Percentiles rank a stretch among this genome's conserved stretches.
Conservation (phyloP, 176 grass and related monocot species). For the Lolium multiflorum region DNA sequence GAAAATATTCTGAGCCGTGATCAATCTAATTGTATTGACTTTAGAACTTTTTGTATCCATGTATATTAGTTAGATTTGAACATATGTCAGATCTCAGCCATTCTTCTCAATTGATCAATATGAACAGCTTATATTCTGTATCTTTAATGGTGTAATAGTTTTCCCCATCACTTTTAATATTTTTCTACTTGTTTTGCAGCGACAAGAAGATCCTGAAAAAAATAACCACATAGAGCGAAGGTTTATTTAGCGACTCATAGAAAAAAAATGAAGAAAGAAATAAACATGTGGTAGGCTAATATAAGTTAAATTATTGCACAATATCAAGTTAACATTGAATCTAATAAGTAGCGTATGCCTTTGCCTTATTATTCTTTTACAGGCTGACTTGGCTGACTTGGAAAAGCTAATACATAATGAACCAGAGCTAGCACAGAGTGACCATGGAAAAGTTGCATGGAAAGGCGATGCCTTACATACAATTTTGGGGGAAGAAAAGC, state of each 20-base stretch:
- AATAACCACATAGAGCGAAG: slow-evolving; percentile 12
- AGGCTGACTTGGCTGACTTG: background rate
- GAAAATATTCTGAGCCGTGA: too few species aligned
- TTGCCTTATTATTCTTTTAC: background rate
- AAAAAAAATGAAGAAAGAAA: background rate
- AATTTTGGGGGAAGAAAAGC: background rate
- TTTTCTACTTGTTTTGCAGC: slow-evolving; percentile 1
- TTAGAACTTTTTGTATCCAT: too few species aligned
- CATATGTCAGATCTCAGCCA: too few species aligned
- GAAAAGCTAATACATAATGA: background rate
- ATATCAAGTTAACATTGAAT: background rate
- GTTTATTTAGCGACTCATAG: slow-evolving; percentile 42
- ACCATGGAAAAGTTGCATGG: background rate
- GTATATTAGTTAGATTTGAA: too few species aligned
- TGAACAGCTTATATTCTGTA: too few species aligned
- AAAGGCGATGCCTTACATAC: background rate
- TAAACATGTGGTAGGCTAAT: background rate
- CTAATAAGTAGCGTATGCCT: background rate
- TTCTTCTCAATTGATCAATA: too few species aligned
- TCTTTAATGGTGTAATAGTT: background rate
- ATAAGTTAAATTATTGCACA: background rate
- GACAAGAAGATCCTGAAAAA: slow-evolving; percentile 34
- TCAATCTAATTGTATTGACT: too few species aligned
- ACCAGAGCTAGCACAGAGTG: background rate
- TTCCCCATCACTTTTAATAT: background rate